A percentile compares a stretch with the other conserved stretches of the same genome.
Evolutionary conservation across 73 alveolate species (phyloP).

Genomic region (Loxodes magnus): DNA sequence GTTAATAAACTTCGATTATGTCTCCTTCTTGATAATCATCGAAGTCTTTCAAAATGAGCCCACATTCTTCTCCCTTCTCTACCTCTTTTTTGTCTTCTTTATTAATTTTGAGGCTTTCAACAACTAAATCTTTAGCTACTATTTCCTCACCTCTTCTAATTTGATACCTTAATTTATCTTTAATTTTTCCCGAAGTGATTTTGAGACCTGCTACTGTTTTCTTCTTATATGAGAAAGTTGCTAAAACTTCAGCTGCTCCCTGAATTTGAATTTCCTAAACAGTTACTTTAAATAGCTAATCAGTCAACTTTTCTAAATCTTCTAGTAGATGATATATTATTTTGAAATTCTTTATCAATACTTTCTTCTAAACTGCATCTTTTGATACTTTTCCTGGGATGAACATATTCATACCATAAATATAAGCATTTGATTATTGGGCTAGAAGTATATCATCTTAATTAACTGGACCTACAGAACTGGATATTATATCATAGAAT

Average conservation of each 20-base stretch:
- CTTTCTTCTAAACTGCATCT: conserved; percentile 24
- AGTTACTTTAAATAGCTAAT: conserved; percentile 17
- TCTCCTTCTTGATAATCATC: conserved; percentile 39
- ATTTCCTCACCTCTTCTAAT: conserved; percentile 46
- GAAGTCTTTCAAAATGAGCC: conserved; percentile 24
- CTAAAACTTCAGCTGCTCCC: conserved; percentile 44
- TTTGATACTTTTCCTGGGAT: conserved; percentile 20
- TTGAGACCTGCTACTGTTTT: conserved; percentile 51
- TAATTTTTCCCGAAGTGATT: conserved; percentile 38
- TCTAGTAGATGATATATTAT: conserved; percentile 58
- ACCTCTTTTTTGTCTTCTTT: conserved; percentile 46
- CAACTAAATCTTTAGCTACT: conserved; percentile 30
- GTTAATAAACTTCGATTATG: conserved; percentile 25
- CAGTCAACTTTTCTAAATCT: conserved; percentile 34
- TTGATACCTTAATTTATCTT: conserved; percentile 29
- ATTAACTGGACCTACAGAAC: conserved; percentile 58
- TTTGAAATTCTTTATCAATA: conserved; percentile 38
- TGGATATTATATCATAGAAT: conserved; percentile 21
- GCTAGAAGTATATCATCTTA: conserved; percentile 51
- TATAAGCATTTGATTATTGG: conserved; percentile 32
- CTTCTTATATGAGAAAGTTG: conserved; percentile 25
- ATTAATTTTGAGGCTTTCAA: conserved; percentile 36
- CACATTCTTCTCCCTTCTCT: conserved; percentile 68
- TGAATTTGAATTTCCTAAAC: conserved; percentile 19
- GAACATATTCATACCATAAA: conserved; percentile 49